phyloP scores from a whole-genome alignment of 306 rosid species.

The Fagus sylvatica region DNA sequence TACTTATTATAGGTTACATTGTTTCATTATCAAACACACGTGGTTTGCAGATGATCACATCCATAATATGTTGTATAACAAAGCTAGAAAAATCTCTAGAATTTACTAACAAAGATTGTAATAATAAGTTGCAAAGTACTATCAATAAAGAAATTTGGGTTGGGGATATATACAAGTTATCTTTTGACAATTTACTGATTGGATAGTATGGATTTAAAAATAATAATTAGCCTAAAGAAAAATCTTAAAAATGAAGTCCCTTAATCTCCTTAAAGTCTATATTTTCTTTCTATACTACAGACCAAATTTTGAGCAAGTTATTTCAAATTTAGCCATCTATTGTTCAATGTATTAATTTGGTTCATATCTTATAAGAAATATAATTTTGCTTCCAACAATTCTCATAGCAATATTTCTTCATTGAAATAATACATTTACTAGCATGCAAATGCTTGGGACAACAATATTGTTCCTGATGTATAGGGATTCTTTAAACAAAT shows the following conservation, averaged over 20 bases:
- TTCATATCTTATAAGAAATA: neutral
- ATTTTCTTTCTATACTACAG: too few relatives aligned
- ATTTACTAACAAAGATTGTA: neutral
- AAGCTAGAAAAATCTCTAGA: too few relatives aligned
- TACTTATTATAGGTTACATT: too few relatives aligned
- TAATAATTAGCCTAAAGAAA: too few relatives aligned
- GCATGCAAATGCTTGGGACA: neutral
- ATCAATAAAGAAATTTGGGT: neutral
- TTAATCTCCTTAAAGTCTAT: too few relatives aligned
- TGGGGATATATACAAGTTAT: neutral
- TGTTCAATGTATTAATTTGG: neutral
- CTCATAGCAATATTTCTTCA: neutral
- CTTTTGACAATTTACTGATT: neutral
- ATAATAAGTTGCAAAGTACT: neutral
- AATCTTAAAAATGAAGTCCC: too few relatives aligned
- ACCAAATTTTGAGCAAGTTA: neutral
- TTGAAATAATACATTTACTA: neutral
- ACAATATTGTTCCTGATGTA: neutral
- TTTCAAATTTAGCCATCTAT: neutral
- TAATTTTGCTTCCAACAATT: neutral
- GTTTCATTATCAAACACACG: too few relatives aligned
- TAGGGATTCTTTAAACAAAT: constrained; percentile 2
- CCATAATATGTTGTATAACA: too few relatives aligned
- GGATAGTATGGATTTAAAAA: neutral
- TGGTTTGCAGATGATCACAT: too few relatives aligned